Evolutionary conservation across 2,329 filamentous ascomycete genomes (phyloP).

Genomic region (Colletotrichum zoysiae): DNA sequence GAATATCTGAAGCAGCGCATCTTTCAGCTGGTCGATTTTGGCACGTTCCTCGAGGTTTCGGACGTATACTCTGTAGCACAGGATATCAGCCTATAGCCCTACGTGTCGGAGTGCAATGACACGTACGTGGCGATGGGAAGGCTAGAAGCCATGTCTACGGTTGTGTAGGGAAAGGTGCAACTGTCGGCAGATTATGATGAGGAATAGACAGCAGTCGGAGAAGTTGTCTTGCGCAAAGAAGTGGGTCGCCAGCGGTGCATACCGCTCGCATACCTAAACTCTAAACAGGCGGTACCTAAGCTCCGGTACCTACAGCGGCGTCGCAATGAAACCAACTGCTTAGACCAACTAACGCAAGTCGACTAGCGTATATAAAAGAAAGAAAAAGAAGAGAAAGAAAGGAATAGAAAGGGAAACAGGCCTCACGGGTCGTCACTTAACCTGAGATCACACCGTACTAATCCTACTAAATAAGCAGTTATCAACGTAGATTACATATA

Average conservation of each 20-base stretch:
- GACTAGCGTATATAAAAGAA: too few species aligned
- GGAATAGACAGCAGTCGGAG: background rate
- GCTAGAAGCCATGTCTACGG: conserved; percentile 53
- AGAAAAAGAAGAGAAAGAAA: too few species aligned
- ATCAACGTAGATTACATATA: too few species aligned
- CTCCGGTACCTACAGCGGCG: background rate
- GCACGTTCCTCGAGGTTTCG: conserved; percentile 94
- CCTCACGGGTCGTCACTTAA: background rate
- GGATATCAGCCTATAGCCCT: conserved; percentile 53
- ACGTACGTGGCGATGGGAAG: conserved; percentile 75
- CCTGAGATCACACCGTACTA: background rate
- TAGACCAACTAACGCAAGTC: too few species aligned
- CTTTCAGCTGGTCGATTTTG: conserved; percentile 82
- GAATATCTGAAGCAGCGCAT: conserved; percentile 82
- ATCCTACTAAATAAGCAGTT: too few species aligned
- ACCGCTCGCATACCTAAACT: background rate
- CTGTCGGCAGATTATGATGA: background rate
- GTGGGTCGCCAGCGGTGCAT: background rate
- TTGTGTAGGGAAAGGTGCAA: background rate
- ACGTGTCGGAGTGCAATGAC: conserved; percentile 80
- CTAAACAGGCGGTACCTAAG: background rate
- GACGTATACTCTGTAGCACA: conserved; percentile 69
- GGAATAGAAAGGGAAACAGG: too few species aligned
- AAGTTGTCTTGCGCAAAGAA: background rate
- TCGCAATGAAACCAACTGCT: too few species aligned